Percentiles rank a stretch among this genome's conserved stretches.
Conservation (phyloP, 257 asterid genomes). For the Salvia rosmarinus region DNA sequence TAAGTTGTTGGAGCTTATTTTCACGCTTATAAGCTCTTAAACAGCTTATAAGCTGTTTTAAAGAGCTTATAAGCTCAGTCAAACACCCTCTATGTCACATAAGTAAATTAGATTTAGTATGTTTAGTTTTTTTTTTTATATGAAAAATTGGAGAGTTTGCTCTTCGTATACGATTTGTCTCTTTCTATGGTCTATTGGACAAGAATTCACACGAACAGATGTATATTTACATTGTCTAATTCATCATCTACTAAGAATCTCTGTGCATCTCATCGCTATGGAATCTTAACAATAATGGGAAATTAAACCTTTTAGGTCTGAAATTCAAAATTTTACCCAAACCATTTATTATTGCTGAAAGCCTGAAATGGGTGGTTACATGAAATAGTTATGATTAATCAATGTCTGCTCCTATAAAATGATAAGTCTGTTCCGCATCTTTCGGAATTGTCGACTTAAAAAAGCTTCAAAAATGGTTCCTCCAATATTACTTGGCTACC, state of each 20-base stretch:
- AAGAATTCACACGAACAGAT: too few species aligned
- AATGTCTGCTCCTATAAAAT: background rate
- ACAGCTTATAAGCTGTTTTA: too few species aligned
- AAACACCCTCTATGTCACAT: too few species aligned
- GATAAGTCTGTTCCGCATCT: background rate
- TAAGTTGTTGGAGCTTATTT: too few species aligned
- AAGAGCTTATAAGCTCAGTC: too few species aligned
- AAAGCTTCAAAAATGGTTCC: background rate
- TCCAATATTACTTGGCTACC: background rate
- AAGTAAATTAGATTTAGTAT: too few species aligned
- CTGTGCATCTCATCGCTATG: background rate
- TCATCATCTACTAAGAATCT: background rate
- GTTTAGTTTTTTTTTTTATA: too few species aligned
- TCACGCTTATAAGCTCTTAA: too few species aligned
- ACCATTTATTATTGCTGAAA: background rate
- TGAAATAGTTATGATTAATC: background rate
- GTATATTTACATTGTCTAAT: background rate
- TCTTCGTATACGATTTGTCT: too few species aligned
- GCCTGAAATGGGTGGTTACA: constrained; percentile 5
- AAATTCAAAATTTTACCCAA: background rate
- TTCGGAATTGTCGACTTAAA: background rate
- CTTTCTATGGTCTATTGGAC: too few species aligned
- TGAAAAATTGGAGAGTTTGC: too few species aligned
- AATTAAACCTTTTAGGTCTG: background rate
- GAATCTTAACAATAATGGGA: background rate